A percentile compares a stretch with the other conserved stretches of the same genome.
Evolutionary conservation across 495 filamentous ascomycete species (phyloP).

Genomic region (Penicillium robsamsonii): DNA sequence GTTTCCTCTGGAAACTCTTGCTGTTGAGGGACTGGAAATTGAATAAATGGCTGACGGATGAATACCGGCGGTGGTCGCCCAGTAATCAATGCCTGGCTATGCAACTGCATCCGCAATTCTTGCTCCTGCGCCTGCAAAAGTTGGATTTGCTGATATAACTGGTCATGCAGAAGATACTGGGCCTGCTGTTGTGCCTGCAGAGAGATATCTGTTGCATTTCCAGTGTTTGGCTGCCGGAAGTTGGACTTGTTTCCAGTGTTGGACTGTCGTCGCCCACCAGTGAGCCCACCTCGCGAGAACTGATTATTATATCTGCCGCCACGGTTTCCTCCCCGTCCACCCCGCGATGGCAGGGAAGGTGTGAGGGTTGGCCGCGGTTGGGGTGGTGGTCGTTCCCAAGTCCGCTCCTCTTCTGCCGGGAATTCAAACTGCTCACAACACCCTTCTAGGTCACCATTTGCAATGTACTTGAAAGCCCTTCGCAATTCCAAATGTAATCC

Average conservation of each 20-base stretch:
- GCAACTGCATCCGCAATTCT: slow-evolving; percentile 58
- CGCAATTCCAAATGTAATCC: slow-evolving; percentile 88
- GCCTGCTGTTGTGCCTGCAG: slow-evolving; percentile 50
- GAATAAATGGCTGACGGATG: slow-evolving; percentile 47
- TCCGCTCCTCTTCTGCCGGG: slow-evolving; percentile 76
- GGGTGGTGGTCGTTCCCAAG: slow-evolving; percentile 68
- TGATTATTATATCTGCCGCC: slow-evolving; percentile 56
- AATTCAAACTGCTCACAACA: slow-evolving; percentile 84
- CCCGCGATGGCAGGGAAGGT: slow-evolving; percentile 46
- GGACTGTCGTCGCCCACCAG: slow-evolving; percentile 54
- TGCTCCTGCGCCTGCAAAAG: slow-evolving; percentile 65
- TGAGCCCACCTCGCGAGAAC: slow-evolving; percentile 37
- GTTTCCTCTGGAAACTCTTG: slow-evolving; percentile 41
- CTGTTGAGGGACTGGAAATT: slow-evolving; percentile 44
- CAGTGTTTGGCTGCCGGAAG: slow-evolving; percentile 35
- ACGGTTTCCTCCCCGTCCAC: slow-evolving; percentile 54
- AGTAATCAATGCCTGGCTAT: slow-evolving; percentile 56
- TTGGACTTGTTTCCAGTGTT: slow-evolving; percentile 46
- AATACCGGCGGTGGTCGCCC: slow-evolving; percentile 48
- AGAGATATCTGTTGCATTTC: slow-evolving; percentile 39
- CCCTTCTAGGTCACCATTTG: slow-evolving; percentile 69
- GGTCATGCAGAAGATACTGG: slow-evolving; percentile 54
- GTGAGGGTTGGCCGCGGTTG: slow-evolving; percentile 60
- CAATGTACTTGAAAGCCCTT: slow-evolving; percentile 77
- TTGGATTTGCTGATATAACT: slow-evolving; percentile 63